Evolutionary conservation across 2,329 filamentous ascomycete genomes (phyloP).

Genomic region (Thermomyces lanuginosus): DNA sequence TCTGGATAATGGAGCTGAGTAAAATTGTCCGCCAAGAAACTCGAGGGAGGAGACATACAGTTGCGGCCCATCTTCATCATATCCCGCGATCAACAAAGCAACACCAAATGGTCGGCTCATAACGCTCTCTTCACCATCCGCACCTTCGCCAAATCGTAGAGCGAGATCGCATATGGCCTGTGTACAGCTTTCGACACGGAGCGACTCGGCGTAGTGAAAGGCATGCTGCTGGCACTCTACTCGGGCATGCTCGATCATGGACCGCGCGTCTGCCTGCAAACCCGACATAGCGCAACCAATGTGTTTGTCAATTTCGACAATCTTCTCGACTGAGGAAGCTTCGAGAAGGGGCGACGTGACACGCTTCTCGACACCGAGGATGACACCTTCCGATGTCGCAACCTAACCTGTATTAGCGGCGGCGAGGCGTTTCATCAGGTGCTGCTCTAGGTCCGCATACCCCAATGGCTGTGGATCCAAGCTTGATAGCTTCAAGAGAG

Average conservation of each 20-base stretch:
- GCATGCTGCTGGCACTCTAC: slow-evolving; percentile 94
- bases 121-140: slow-evolving; percentile 94
- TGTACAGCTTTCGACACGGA: slow-evolving; percentile 93
- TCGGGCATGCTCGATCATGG: slow-evolving; percentile 95
- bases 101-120: slow-evolving; percentile 97
- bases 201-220: slow-evolving; percentile 93
- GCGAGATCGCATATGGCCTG: slow-evolving; percentile 97
- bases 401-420: slow-evolving; percentile 33
- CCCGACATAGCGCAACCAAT: slow-evolving; percentile 98
- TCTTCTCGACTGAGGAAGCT: slow-evolving; percentile 97
- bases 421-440: background rate
- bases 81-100: slow-evolving; percentile 86
- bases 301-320: slow-evolving; percentile 97
- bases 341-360: slow-evolving; percentile 95
- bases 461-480: slow-evolving; percentile 94
- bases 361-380: slow-evolving; percentile 96
- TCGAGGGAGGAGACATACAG: slow-evolving; percentile 37
- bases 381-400: slow-evolving; percentile 83
- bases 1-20: slow-evolving; percentile 21
- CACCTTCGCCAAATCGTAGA: slow-evolving; percentile 88
- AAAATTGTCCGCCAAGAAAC: background rate
- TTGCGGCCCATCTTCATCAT: slow-evolving; percentile 91
- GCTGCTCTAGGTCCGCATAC: slow-evolving; percentile 36
- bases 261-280: slow-evolving; percentile 89
- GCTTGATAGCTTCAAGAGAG: slow-evolving; percentile 99